These are phyloP conservation scores for Dendrobium chrysotoxum DNA, from an alignment of 106 monocot genomes.

Conservation along the genomic window DNA sequence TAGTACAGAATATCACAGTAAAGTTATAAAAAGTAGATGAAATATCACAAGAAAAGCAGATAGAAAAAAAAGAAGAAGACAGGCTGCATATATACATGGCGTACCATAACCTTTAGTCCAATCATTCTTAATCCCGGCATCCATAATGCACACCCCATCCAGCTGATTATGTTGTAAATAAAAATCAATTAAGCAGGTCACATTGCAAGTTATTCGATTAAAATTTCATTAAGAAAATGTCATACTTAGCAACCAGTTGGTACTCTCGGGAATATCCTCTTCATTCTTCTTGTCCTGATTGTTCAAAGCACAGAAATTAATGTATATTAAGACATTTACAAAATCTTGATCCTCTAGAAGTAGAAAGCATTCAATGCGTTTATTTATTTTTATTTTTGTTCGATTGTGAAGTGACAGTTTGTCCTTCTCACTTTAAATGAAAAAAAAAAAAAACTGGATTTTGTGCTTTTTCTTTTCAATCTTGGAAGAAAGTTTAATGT, in stretches of 20 bases:
- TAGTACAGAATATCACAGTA: not conserved
- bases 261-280: not conserved
- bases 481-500: no score
- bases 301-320: not conserved
- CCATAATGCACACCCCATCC: slow-evolving; percentile 1
- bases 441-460: no score
- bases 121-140: not conserved
- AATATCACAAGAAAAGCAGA: no score
- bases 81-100: no score
- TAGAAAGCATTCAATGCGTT: not conserved
- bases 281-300: not conserved
- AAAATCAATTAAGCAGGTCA: not conserved
- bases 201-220: not conserved
- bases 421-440: no score
- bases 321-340: not conserved
- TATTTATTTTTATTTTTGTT: not conserved
- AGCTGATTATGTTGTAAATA: not conserved
- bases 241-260: not conserved
- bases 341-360: no score
- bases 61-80: no score
- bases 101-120: not conserved
- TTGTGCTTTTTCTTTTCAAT: no score
- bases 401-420: not conserved
- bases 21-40: not conserved
- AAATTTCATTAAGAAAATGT: not conserved